Evolutionary conservation across 23 red algal genomes (phyloP).

Genomic region (Gracilaria gracilis): DNA sequence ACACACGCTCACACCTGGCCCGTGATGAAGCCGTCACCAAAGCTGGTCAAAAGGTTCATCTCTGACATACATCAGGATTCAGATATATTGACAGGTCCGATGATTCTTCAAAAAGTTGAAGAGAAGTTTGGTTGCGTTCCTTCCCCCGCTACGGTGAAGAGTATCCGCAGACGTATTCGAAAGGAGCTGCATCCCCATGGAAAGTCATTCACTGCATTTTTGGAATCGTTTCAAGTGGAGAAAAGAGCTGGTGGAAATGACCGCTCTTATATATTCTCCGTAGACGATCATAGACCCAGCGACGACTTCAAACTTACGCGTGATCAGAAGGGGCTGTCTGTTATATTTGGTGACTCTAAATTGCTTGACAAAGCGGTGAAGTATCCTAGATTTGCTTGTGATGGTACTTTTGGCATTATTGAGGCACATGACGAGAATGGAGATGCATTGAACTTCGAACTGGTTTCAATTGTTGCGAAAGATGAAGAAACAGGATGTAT

Average conservation of each 20-base stretch:
- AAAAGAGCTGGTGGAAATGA: too few relatives aligned
- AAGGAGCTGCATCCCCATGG: neutral
- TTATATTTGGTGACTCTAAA: neutral
- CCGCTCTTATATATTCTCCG: neutral
- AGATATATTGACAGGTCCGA: neutral
- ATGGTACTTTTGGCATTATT: neutral
- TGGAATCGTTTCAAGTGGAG: neutral
- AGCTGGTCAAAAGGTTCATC: neutral
- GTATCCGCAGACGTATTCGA: neutral
- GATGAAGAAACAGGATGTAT: constrained; percentile 20
- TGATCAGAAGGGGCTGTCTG: neutral
- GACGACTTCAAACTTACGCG: neutral
- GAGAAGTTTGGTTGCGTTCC: neutral
- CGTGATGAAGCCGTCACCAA: neutral
- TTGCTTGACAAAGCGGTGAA: neutral
- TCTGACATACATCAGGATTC: neutral
- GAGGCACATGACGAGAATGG: neutral
- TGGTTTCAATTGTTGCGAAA: constrained; percentile 19
- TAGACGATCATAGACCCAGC: neutral
- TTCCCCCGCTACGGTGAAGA: neutral
- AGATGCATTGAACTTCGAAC: neutral
- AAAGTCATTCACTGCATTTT: neutral
- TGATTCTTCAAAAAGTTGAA: neutral
- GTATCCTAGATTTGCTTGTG: neutral
- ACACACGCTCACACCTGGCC: neutral